Percentiles rank a stretch among this genome's conserved stretches.
phyloP scores from a whole-genome alignment of 306 rosid species.

The Sindora glabra region DNA sequence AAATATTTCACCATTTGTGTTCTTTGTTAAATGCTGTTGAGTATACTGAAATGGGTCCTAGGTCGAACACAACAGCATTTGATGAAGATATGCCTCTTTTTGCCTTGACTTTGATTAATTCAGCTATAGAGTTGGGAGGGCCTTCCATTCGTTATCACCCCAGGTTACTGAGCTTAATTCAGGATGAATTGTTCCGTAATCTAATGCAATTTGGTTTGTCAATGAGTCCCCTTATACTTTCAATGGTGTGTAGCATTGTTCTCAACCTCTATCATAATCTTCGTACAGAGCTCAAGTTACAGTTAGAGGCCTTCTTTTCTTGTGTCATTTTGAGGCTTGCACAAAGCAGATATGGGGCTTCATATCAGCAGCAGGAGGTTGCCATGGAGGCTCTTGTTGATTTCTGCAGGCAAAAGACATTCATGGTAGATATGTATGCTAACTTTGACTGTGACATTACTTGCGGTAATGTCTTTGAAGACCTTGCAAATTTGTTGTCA shows the following conservation, averaged over 20 bases:
- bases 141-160: slow-evolving; percentile 77
- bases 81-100: slow-evolving; percentile 96
- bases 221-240: slow-evolving; percentile 72
- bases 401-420: slow-evolving; percentile 84
- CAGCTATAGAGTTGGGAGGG: slow-evolving; percentile 91
- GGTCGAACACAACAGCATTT: slow-evolving; percentile 72
- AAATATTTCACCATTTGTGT: slow-evolving; percentile 84
- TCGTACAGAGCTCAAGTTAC: slow-evolving; percentile 71
- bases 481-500: slow-evolving; percentile 74
- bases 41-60: slow-evolving; percentile 60
- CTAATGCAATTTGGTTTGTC: slow-evolving; percentile 89
- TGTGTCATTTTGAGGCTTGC: slow-evolving; percentile 87
- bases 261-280: slow-evolving; percentile 77
- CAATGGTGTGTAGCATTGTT: slow-evolving; percentile 76
- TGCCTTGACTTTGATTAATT: slow-evolving; percentile 82
- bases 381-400: slow-evolving; percentile 94
- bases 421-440: slow-evolving; percentile 90
- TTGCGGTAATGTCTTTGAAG: slow-evolving; percentile 94
- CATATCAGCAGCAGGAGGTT: slow-evolving; percentile 93
- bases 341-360: slow-evolving; percentile 77
- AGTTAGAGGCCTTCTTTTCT: slow-evolving; percentile 84
- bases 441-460: slow-evolving; percentile 93
- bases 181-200: slow-evolving; percentile 81
- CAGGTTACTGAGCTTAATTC: slow-evolving; percentile 62
- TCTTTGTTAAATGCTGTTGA: slow-evolving; percentile 76